Percentiles rank a stretch among this genome's conserved stretches.
phyloP scores from a whole-genome alignment of 495 filamentous ascomycete genomes.

The Penicillium canescens region DNA sequence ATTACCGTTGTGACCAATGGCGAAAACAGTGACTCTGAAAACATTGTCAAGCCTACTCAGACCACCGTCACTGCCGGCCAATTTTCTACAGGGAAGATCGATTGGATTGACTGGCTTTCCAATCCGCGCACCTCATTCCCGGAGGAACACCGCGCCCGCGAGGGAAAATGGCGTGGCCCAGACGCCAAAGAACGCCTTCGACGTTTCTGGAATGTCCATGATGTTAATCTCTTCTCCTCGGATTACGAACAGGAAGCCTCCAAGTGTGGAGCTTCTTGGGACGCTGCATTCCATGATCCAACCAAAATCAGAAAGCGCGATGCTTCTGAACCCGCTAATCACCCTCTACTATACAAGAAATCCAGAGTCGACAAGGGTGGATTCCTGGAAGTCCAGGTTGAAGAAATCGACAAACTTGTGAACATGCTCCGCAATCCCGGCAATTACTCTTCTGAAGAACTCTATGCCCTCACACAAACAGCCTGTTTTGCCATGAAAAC shows the following conservation, averaged over 20 bases:
- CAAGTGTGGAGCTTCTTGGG: slow-evolving; percentile 32
- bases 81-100: slow-evolving; percentile 6
- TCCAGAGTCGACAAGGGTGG: slow-evolving; percentile 33
- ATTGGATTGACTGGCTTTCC: slow-evolving; percentile 27
- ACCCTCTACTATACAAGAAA: slow-evolving; percentile 44
- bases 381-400: slow-evolving; percentile 44
- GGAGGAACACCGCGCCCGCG: slow-evolving; percentile 20
- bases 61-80: slow-evolving; percentile 1
- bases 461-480: slow-evolving; percentile 55
- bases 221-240: slow-evolving; percentile 45
- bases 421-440: slow-evolving; percentile 39
- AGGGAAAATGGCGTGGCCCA: slow-evolving; percentile 17
- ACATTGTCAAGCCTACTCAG: background rate
- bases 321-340: slow-evolving; percentile 42
- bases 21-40: slow-evolving; percentile 8
- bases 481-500: slow-evolving; percentile 51
- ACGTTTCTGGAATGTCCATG: slow-evolving; percentile 59
- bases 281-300: slow-evolving; percentile 28
- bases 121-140: slow-evolving; percentile 27
- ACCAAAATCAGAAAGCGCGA: slow-evolving; percentile 45
- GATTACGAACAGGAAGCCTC: slow-evolving; percentile 34
- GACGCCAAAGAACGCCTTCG: slow-evolving; percentile 58
- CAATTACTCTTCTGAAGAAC: slow-evolving; percentile 40
- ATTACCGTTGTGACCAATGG: slow-evolving; percentile 4
- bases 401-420: slow-evolving; percentile 31